Base-by-base conservation (phyloP, 1,284 basidiomycete genomes). In the Puccinia horiana region DNA sequence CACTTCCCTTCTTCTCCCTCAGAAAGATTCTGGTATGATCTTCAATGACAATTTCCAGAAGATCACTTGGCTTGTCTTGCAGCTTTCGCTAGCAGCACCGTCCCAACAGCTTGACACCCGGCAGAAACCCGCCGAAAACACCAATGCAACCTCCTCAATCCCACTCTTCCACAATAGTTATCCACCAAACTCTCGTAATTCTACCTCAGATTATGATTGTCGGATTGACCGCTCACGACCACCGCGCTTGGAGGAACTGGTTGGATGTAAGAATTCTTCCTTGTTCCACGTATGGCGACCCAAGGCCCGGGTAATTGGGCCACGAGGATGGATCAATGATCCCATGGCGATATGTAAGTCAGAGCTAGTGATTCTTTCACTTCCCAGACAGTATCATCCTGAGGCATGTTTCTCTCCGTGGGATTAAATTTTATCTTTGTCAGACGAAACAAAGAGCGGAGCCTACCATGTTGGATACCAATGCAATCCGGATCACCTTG, bases 261-360 rank as follows among this genome's bases (percentile, higher is more conserved):
- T 77, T 81, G 6, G 76, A 26, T 85, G 84, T 54, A 83, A 80
- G 18, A 84, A 85, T 61, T 78, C 83, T 9, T 83, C 84, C 0
- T 58, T 85, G 20, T 85, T 84, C 76, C 75, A 67, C n/a, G 72
- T 76, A 9, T 85, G 83, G 77, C 61, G 84, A 23, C 81, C 83
- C 61, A 85, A 85, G 69, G 84, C 84, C 16, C 69, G 83, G 0
- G 73, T 85, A 29, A 83, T 84, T 23, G 84, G 83, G 12, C 83
- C 83, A 20, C 81, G 83, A 61, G 84, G 84, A n/a, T 85, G 83
- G 83, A 84, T 84, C 83, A 85, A 85, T 76, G 84, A 83, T 35
- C 84, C 83, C 9, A 84, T 85, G 84, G 83, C 79, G 18, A 82
- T 83, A 37, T 85, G 78, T 78, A 82, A 83, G 82, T 58, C 23